A percentile compares a stretch with the other conserved stretches of the same genome.
These are phyloP conservation scores for Alternaria ethzedia DNA, from an alignment of 2,329 filamentous ascomycete genomes.

Conservation along the genomic window DNA sequence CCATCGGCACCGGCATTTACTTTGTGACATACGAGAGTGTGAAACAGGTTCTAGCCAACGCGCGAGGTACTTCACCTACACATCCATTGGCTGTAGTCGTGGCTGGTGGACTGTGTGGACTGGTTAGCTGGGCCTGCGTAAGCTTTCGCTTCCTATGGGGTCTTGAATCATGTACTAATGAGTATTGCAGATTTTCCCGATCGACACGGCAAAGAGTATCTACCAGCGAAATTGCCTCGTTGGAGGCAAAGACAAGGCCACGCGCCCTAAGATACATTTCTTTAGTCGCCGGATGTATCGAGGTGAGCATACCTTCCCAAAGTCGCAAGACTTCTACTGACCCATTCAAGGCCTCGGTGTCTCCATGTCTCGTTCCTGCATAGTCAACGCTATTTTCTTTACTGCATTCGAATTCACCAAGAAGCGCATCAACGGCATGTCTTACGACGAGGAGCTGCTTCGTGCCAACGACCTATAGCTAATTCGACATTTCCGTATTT, in stretches of 20 bases:
- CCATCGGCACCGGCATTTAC: constrained; percentile 82
- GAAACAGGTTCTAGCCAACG: constrained; percentile 80
- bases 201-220: constrained; percentile 84
- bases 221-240: constrained; percentile 83
- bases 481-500: not conserved
- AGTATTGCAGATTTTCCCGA: constrained; percentile 58
- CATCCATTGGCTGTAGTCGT: constrained; percentile 79
- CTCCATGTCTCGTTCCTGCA: constrained; percentile 80
- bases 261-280: constrained; percentile 74
- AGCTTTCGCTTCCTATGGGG: constrained; percentile 37
- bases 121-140: constrained; percentile 84
- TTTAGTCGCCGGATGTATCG: constrained; percentile 81
- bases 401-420: constrained; percentile 86
- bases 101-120: constrained; percentile 80
- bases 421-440: constrained; percentile 57
- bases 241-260: constrained; percentile 64
- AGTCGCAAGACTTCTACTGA: not conserved
- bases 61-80: constrained; percentile 74
- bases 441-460: constrained; percentile 46
- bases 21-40: constrained; percentile 89
- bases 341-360: constrained; percentile 66
- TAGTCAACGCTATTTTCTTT: constrained; percentile 90
- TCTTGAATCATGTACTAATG: constrained; percentile 9
- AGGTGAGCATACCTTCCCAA: constrained; percentile 53
- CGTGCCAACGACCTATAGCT: constrained; percentile 31